Conservation (phyloP, 768 basidiomycete genomes). For the Mycena maculata region DNA sequence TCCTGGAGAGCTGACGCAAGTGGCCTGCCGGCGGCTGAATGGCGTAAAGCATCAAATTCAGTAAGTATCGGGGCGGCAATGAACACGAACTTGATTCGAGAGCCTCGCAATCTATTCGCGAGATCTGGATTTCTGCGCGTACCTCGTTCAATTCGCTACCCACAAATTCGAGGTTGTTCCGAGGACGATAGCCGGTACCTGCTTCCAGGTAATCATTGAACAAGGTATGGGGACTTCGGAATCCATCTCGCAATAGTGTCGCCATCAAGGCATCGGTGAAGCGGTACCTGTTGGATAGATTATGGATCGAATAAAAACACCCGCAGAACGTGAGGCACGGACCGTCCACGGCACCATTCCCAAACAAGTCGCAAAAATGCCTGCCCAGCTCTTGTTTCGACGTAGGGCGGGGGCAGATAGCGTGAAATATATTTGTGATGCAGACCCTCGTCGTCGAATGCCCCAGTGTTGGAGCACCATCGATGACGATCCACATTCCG, state of each 20-base stretch:
- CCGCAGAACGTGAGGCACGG: too few relatives aligned
- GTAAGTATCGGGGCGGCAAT: neutral
- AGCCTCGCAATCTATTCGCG: neutral
- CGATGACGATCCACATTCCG: neutral
- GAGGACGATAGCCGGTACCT: neutral
- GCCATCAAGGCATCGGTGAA: constrained; percentile 4
- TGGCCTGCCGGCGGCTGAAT: neutral
- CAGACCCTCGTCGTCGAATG: neutral
- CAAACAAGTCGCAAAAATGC: constrained; percentile 4
- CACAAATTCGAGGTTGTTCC: neutral
- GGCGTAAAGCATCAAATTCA: neutral
- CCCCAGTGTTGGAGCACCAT: constrained; percentile 18
- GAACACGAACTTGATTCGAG: neutral
- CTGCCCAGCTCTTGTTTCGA: neutral
- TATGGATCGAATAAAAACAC: neutral
- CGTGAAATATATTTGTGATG: constrained; percentile 13
- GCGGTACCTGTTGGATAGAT: neutral
- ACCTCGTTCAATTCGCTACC: neutral
- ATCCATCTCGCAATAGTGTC: neutral
- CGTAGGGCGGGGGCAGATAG: constrained; percentile 6
- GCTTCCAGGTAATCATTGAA: neutral
- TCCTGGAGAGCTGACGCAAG: neutral
- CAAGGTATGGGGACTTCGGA: constrained; percentile 8
- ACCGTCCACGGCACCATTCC: constrained; percentile 19
- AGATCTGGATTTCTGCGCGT: neutral